Percentiles rank a stretch among this genome's conserved stretches.
Conservation (phyloP, 805 yeast genomes). For the Metschnikowia cerradonensis region DNA sequence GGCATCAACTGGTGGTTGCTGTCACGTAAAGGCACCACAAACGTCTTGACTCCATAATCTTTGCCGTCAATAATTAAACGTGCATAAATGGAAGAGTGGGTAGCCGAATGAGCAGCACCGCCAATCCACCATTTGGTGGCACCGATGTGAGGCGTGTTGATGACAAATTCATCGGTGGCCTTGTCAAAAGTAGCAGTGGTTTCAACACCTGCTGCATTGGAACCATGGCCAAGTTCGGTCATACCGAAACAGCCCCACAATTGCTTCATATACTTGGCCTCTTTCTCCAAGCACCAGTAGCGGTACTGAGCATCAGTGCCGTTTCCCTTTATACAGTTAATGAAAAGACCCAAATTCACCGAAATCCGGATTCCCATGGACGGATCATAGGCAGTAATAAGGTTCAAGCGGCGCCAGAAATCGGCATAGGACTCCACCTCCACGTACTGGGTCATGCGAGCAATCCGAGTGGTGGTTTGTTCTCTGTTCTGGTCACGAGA, state of each 20-base stretch:
- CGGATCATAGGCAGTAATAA: slow-evolving; percentile 37
- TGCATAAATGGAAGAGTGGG: slow-evolving; percentile 40
- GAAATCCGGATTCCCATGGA: slow-evolving; percentile 35
- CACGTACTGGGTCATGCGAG: slow-evolving; percentile 33
- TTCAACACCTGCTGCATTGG: slow-evolving; percentile 20
- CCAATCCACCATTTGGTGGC: slow-evolving; percentile 52
- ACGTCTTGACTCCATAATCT: slow-evolving; percentile 46
- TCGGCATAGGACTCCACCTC: slow-evolving; percentile 30
- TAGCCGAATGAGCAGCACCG: slow-evolving; percentile 47
- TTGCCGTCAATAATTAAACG: slow-evolving; percentile 41
- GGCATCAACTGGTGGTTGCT: slow-evolving; percentile 40
- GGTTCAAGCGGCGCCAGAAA: slow-evolving; percentile 33
- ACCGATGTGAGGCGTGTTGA: slow-evolving; percentile 46
- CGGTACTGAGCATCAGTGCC: slow-evolving; percentile 38
- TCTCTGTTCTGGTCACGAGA: slow-evolving; percentile 28
- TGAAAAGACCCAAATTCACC: slow-evolving; percentile 38
- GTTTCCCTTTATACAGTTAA: slow-evolving; percentile 38
- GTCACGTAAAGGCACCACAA: slow-evolving; percentile 45
- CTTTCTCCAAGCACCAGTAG: slow-evolving; percentile 35
- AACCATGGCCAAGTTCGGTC: slow-evolving; percentile 22
- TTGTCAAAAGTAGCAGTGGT: slow-evolving; percentile 34
- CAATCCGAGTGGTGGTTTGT: slow-evolving; percentile 32
- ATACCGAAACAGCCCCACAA: slow-evolving; percentile 24
- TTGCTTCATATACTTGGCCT: slow-evolving; percentile 31
- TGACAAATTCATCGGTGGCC: slow-evolving; percentile 38